Conservation (phyloP, 129 eudicot genomes). For the Pseudognaphalium luteoalbum region DNA sequence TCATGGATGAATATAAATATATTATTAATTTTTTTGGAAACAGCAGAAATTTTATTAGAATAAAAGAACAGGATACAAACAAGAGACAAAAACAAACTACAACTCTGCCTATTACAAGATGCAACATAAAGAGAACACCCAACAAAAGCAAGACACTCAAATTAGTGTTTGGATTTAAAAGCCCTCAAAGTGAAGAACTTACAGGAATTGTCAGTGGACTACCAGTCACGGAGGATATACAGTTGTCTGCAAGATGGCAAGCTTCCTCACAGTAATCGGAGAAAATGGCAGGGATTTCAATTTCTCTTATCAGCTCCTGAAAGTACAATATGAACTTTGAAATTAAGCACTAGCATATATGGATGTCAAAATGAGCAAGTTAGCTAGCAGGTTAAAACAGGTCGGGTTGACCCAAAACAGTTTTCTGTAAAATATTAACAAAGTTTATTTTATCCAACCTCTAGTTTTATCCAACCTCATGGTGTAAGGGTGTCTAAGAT, state of each 20-base stretch:
- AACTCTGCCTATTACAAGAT: too few species aligned
- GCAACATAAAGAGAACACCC: too few species aligned
- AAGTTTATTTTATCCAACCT: background rate
- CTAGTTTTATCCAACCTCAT: too few species aligned
- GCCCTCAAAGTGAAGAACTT: constrained; percentile 12
- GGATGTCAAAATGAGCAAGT: too few species aligned
- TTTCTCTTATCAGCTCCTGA: constrained; percentile 68
- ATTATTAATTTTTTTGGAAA: too few species aligned
- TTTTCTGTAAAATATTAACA: background rate
- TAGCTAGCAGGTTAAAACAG: background rate
- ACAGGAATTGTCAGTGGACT: constrained; percentile 56
- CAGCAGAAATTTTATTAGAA: too few species aligned
- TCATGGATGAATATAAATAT: background rate
- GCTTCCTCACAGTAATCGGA: constrained; percentile 98
- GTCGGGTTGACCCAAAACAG: background rate
- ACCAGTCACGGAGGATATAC: constrained; percentile 54
- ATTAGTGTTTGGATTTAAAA: background rate
- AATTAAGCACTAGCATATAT: background rate
- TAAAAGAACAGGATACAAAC: too few species aligned
- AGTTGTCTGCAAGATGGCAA: constrained; percentile 65
- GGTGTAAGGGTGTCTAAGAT: background rate
- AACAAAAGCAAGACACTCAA: too few species aligned
- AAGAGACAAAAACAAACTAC: too few species aligned
- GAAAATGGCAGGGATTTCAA: constrained; percentile 71
- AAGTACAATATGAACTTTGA: constrained; percentile 19